Conservation (phyloP, 2,329 filamentous ascomycete genomes). For the Zymoseptoria crescenta region DNA sequence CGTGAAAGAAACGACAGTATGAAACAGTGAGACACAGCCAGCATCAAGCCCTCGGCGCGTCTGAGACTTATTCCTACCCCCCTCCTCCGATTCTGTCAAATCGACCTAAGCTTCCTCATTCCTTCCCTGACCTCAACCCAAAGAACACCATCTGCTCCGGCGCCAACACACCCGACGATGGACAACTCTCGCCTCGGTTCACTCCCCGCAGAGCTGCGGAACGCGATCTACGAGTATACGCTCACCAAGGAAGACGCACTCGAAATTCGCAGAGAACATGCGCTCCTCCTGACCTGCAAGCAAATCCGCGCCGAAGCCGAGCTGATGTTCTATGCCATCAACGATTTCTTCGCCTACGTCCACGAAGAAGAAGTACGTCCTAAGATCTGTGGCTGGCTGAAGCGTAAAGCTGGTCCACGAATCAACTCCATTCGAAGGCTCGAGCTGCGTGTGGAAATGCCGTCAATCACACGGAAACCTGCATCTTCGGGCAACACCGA, state of each 20-base stretch:
- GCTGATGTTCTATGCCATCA: slow-evolving; percentile 18
- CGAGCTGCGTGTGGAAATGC: slow-evolving; percentile 11
- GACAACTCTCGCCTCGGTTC: slow-evolving; percentile 5
- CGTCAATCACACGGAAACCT: slow-evolving; percentile 1
- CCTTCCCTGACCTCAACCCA: background rate
- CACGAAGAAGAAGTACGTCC: slow-evolving; percentile 9
- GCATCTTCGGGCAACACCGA: background rate
- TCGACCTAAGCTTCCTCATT: background rate
- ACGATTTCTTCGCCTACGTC: slow-evolving; percentile 11
- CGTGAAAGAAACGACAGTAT: background rate
- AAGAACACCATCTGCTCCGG: background rate
- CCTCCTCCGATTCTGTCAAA: background rate
- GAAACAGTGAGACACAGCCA: background rate
- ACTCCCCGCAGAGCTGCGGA: slow-evolving; percentile 11
- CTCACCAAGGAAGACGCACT: background rate
- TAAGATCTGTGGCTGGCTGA: slow-evolving; percentile 10
- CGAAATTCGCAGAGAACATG: background rate
- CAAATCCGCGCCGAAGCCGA: slow-evolving; percentile 16
- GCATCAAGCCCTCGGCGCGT: background rate
- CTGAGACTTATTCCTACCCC: background rate
- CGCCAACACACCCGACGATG: background rate
- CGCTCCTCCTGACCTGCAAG: slow-evolving; percentile 12
- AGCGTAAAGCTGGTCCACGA: slow-evolving; percentile 4
- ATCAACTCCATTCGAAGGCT: slow-evolving; percentile 9
- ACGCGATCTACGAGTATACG: slow-evolving; percentile 11